A percentile compares a stretch with the other conserved stretches of the same genome.
Conservation (phyloP, 805 yeast species). For the Spencermartinsiella europaea region DNA sequence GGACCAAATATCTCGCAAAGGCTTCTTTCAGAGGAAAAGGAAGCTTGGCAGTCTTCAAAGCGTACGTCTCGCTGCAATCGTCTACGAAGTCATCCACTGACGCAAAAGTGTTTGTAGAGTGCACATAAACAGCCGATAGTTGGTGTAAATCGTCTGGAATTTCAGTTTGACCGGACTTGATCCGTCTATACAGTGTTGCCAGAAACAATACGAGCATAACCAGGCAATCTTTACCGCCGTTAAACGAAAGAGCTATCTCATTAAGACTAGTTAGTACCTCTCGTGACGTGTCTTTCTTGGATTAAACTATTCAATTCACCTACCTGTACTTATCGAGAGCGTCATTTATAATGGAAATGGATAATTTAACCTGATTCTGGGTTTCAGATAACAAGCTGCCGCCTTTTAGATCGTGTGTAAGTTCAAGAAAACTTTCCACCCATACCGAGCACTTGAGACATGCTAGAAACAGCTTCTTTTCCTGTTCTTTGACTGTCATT, state of each 20-base stretch:
- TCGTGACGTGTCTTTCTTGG: not conserved
- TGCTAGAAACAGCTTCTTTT: slow-evolving; percentile 12
- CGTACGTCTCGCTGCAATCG: slow-evolving; percentile 48
- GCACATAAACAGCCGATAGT: slow-evolving; percentile 57
- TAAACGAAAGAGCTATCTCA: slow-evolving; percentile 66
- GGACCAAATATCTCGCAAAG: slow-evolving; percentile 53
- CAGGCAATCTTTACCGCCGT: slow-evolving; percentile 96
- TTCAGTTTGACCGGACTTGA: slow-evolving; percentile 22
- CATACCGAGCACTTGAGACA: not conserved
- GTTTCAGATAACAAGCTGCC: not conserved
- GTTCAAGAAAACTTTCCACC: not conserved
- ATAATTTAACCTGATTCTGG: slow-evolving; percentile 22
- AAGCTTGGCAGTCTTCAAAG: slow-evolving; percentile 41
- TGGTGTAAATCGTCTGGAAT: slow-evolving; percentile 29
- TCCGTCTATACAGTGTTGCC: slow-evolving; percentile 42
- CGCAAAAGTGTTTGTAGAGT: slow-evolving; percentile 65
- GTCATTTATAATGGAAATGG: slow-evolving; percentile 25
- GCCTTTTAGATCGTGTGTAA: not conserved
- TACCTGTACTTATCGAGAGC: slow-evolving; percentile 26
- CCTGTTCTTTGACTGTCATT: not conserved
- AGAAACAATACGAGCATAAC: slow-evolving; percentile 76
- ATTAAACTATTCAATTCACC: slow-evolving; percentile 2
- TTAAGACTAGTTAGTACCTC: slow-evolving; percentile 6
- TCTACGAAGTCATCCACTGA: slow-evolving; percentile 65
- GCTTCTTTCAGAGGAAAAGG: slow-evolving; percentile 57